Percentiles rank a stretch among this genome's conserved stretches.
Conservation (phyloP, 139 green algal species). For the Volvox reticuliferus region DNA sequence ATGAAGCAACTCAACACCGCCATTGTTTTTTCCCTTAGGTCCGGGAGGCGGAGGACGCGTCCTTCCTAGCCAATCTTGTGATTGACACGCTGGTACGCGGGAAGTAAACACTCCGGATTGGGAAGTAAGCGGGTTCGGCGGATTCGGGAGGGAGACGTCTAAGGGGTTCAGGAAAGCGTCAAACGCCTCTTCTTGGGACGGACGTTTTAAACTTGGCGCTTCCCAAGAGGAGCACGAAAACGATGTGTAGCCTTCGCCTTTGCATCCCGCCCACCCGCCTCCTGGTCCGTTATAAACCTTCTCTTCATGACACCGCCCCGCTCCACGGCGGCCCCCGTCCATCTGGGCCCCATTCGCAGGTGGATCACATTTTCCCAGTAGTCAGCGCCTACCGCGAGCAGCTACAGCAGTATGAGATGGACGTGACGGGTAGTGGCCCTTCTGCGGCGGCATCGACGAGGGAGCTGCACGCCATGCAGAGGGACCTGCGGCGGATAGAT, state of each 20-base stretch:
- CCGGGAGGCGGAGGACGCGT: conserved; percentile 42
- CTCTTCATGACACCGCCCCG: too few relatives aligned
- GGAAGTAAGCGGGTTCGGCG: neutral
- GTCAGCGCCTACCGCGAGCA: conserved; percentile 31
- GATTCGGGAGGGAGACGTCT: neutral
- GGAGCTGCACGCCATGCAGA: conserved; percentile 47
- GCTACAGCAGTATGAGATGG: conserved; percentile 33
- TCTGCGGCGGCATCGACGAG: conserved; percentile 4
- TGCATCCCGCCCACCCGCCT: too few relatives aligned
- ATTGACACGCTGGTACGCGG: conserved; percentile 37
- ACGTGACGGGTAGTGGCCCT: neutral
- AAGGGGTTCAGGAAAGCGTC: neutral
- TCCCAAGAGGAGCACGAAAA: too few relatives aligned
- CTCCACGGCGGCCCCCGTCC: too few relatives aligned
- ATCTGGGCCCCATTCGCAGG: neutral
- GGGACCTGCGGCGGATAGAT: conserved; percentile 40
- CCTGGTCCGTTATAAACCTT: too few relatives aligned
- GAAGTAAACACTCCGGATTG: too few relatives aligned
- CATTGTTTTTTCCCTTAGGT: neutral
- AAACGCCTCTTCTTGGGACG: neutral
- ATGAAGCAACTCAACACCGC: too few relatives aligned
- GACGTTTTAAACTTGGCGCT: too few relatives aligned
- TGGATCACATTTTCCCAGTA: conserved; percentile 48
- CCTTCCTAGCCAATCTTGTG: conserved; percentile 48
- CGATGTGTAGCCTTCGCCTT: too few relatives aligned